Evolutionary conservation across 768 basidiomycete species (phyloP).

Genomic region (Tulasnella sp.): DNA sequence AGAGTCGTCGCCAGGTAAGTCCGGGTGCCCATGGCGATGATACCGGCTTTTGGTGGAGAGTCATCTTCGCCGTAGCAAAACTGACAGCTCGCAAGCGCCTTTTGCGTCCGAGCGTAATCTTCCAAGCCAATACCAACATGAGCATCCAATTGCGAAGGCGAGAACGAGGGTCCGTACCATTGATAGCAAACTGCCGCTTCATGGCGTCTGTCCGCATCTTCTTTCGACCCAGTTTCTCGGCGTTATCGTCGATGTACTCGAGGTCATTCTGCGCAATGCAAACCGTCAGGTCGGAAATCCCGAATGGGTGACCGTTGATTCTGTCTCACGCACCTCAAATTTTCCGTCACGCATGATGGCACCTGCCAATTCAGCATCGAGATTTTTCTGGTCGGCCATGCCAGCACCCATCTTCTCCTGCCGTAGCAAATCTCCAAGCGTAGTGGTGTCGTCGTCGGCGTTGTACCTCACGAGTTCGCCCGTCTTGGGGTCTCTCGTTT

Average conservation of each 20-base stretch:
- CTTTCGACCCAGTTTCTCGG: conserved; percentile 82
- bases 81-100: conserved; percentile 75
- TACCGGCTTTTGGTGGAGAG: conserved; percentile 76
- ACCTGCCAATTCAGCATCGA: conserved; percentile 84
- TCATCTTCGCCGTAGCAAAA: conserved; percentile 95
- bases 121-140: background rate
- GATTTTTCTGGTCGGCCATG: conserved; percentile 81
- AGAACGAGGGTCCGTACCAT: conserved; percentile 55
- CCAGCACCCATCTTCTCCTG: conserved; percentile 91
- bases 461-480: conserved; percentile 87
- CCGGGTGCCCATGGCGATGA: conserved; percentile 86
- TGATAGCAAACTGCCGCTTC: conserved; percentile 94
- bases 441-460: conserved; percentile 81
- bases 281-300: background rate
- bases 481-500: conserved; percentile 85
- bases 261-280: conserved; percentile 59
- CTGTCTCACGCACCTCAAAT: conserved; percentile 70
- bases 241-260: conserved; percentile 97
- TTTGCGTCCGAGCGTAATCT: conserved; percentile 96
- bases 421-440: conserved; percentile 81
- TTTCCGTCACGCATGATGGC: conserved; percentile 85
- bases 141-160: background rate
- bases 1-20: conserved; percentile 87
- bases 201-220: conserved; percentile 96
- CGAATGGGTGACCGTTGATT: no score